These are phyloP conservation scores for Saccharomycopsis oosterbeekiorum DNA, from an alignment of 805 yeast genomes.

Conservation along the genomic window DNA sequence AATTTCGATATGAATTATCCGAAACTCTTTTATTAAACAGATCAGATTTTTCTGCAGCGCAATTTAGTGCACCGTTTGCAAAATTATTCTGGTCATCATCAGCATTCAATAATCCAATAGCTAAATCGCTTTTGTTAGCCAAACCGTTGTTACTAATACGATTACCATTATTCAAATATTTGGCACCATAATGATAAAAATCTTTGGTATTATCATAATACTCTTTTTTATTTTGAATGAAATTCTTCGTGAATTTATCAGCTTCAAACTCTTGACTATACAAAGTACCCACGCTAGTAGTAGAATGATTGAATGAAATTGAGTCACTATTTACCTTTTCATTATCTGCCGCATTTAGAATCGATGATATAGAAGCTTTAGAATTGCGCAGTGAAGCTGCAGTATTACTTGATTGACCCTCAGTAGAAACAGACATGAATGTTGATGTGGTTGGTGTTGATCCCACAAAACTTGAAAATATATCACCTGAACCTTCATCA, in stretches of 20 bases:
- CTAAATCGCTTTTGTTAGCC: neutral
- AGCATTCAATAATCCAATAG: neutral
- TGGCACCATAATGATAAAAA: neutral
- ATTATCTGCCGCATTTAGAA: neutral
- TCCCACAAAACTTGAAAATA: neutral
- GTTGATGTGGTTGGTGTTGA: neutral
- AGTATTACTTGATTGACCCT: neutral
- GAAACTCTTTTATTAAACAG: neutral
- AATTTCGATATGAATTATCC: neutral
- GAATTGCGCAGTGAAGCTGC: neutral
- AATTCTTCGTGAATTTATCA: neutral
- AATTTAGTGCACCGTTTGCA: neutral
- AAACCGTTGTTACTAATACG: neutral
- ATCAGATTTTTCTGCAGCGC: neutral
- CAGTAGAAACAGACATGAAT: neutral
- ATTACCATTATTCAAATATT: neutral
- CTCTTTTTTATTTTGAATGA: neutral
- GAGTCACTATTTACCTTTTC: neutral
- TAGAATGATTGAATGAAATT: neutral
- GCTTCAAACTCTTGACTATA: neutral
- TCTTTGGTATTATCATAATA: neutral
- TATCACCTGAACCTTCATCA: neutral
- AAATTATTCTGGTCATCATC: neutral
- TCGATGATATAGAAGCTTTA: neutral
- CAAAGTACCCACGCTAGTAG: neutral